Evolutionary conservation across 352 stramenopile genomes (phyloP), one percentile per base, ranked within the genome.

Genomic region (Pythium aquatile): DNA sequence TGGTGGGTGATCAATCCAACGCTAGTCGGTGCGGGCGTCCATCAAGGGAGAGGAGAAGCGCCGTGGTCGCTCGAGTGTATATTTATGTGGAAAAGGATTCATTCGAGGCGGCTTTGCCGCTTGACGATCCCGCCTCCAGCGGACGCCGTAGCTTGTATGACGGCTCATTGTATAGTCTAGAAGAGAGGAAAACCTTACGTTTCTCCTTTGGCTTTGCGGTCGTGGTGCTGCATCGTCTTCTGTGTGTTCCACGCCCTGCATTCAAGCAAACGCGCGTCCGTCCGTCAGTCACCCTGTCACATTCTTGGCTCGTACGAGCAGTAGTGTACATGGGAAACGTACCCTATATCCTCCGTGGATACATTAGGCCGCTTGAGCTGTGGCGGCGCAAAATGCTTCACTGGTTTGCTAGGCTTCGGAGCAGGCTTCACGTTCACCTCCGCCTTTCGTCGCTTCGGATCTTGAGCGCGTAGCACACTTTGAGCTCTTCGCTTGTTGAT

Each of bases 331-430:
- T 10, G 2, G 9, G 10, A 30, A 28, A 71, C 78, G 48, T 46
- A 91, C 80, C 74, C 76, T 16, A 74, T 40, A 55, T 93, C 84
- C 68, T 93, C 82, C 0, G 82, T 91, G 2, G 80, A 88, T 6
- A 91, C 78, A 48, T 91, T 91, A 1, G 82, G 82, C 0, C 80
- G 69, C 58, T 82, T 85, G 9, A 91, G 75, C 58, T 91, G 82
- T 13, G 82, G 82, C 5, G 82, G 82, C 6, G 63, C 63, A 54
- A 70, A 70, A 10, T 59, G 55, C 29, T 29, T 57, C 7, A 35
- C 30, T 17, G 44, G 9, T n/a, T 59, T 59, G 28, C 2, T 20
- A 5, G 49, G 4, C 42, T 47, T 49, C 57, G 57, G 10, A 35
- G 1, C 7, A 24, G 33, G 33, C 54, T 60, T 60, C 33, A 37